These are phyloP conservation scores for Trypanosoma rangeli DNA, from an alignment of 208 protist species.

Conservation along the genomic window DNA sequence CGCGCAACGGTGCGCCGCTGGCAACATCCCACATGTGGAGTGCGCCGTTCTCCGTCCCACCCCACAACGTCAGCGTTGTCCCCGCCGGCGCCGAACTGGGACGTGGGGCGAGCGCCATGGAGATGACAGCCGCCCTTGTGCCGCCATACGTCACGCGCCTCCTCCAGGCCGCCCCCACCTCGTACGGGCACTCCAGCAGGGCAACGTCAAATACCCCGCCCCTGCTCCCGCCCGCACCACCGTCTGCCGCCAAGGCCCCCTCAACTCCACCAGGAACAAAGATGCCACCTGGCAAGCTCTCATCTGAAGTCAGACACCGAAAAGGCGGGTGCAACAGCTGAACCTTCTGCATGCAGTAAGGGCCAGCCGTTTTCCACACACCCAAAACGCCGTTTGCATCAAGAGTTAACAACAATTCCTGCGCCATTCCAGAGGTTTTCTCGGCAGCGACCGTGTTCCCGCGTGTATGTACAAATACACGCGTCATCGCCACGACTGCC, in stretches of 20 bases:
- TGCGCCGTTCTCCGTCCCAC: slow-evolving; percentile 33
- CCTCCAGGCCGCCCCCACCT: neutral
- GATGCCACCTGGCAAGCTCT: neutral
- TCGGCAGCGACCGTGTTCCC: neutral
- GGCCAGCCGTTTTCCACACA: neutral
- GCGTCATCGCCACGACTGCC: slow-evolving; percentile 21
- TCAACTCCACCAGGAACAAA: slow-evolving; percentile 13
- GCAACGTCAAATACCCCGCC: neutral
- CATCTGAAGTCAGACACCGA: slow-evolving; percentile 5
- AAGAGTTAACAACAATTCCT: neutral
- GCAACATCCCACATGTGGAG: slow-evolving; percentile 42
- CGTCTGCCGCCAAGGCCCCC: neutral
- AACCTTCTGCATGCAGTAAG: neutral
- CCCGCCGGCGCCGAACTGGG: neutral
- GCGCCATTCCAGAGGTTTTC: neutral
- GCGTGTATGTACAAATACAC: slow-evolving; percentile 25
- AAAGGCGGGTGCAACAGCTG: neutral
- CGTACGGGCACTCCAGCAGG: neutral
- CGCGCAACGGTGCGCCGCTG: slow-evolving; percentile 31
- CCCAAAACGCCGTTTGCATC: neutral
- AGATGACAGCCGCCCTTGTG: slow-evolving; percentile 4
- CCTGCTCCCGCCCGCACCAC: neutral
- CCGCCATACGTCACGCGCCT: slow-evolving; percentile 5
- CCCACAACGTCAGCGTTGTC: slow-evolving; percentile 30
- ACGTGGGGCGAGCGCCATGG: slow-evolving; percentile 17